These are phyloP conservation scores for Melocanna baccifera DNA, from an alignment of 176 grass and related monocot genomes.

Conservation along the genomic window DNA sequence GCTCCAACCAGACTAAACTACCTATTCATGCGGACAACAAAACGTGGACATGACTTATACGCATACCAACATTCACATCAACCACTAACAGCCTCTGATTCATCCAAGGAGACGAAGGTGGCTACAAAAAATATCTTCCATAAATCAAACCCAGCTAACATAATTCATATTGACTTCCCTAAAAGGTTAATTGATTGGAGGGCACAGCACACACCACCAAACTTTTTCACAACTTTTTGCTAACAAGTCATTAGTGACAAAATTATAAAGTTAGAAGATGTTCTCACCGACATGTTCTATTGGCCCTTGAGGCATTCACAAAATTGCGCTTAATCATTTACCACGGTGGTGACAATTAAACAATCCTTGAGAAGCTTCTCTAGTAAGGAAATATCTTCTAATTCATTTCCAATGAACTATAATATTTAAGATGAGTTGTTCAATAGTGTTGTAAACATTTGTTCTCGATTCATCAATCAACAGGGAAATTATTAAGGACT, in stretches of 20 bases:
- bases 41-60: not conserved
- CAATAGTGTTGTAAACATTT: not conserved
- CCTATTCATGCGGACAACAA: not conserved
- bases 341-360: not conserved
- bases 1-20: not conserved
- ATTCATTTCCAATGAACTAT: not conserved
- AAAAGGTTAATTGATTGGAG: no score
- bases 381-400: not conserved
- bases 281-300: not conserved
- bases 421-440: not conserved
- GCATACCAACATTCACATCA: slow-evolving; percentile 93
- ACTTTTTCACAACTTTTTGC: not conserved
- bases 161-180: no score
- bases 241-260: not conserved
- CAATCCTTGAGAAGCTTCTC: not conserved
- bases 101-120: slow-evolving; percentile 78
- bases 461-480: not conserved
- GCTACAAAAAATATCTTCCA: no score
- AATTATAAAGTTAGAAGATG: not conserved
- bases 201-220: not conserved
- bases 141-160: no score
- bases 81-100: slow-evolving; percentile 67
- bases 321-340: not conserved
- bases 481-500: no score
- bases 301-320: not conserved